Conservation (phyloP, 1,284 basidiomycete species). For the Ustilago curta region DNA sequence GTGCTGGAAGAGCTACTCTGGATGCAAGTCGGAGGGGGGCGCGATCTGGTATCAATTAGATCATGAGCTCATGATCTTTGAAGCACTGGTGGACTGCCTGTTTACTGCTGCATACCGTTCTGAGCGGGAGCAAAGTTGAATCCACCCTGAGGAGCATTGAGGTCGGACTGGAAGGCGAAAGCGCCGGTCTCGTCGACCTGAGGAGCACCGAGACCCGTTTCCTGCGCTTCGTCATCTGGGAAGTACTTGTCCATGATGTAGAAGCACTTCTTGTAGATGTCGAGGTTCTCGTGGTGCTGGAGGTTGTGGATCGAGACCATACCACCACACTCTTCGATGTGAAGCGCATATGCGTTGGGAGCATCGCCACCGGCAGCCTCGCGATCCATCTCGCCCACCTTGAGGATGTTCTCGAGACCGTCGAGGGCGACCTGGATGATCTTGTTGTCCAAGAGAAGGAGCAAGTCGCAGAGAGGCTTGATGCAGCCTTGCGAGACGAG, state of each 20-base stretch:
- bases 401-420: conserved; percentile 97
- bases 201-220: conserved; percentile 80
- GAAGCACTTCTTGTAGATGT: conserved; percentile 99
- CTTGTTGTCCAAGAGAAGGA: conserved; percentile 99
- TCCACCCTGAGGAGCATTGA: conserved; percentile 66
- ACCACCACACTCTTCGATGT: conserved; percentile 94
- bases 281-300: conserved; percentile 98
- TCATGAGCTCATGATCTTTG: not conserved
- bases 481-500: conserved; percentile 98
- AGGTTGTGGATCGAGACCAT: conserved; percentile 97
- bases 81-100: not conserved
- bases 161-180: conserved; percentile 79
- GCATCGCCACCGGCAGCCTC: conserved; percentile 83
- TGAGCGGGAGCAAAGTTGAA: conserved; percentile 63
- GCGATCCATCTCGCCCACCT: conserved; percentile 97
- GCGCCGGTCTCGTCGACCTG: conserved; percentile 84
- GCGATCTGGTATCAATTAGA: conserved; percentile 28
- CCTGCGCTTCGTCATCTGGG: conserved; percentile 71
- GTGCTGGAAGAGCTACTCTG: not conserved
- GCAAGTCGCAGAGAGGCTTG: conserved; percentile 95
- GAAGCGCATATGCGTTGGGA: conserved; percentile 92
- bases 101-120: conserved; percentile 62
- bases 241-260: conserved; percentile 77
- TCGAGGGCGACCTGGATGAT: conserved; percentile 98
- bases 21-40: not conserved